Evolutionary conservation across 1,139 yeast species (phyloP), one percentile per base, ranked within the genome.

Genomic region (Oligophagozyma castellii): DNA sequence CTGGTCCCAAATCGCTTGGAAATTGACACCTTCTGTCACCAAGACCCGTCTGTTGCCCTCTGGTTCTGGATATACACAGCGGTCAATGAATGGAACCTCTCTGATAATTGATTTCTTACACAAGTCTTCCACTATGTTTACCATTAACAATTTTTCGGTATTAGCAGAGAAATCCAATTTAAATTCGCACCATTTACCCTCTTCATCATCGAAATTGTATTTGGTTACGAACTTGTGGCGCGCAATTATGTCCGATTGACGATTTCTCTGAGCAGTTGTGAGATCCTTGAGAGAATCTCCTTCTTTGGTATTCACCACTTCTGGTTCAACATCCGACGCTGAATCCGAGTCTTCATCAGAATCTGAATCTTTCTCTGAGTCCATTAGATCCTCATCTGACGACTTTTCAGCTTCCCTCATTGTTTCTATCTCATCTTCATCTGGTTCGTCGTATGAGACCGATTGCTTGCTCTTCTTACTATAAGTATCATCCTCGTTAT

Each of bases 11-110:
- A 92, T 83, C 36, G 95, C 93, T 48, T 66, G 67, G 70, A 92
- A 89, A 61, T 92, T 92, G 35, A 92, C 98, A 59, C 99, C 99
- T 58, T 92, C 99, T 15, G 99, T 89, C 34, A 93, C 80, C 46
- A 92, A 67, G 23, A 70, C 67, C 44, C 95, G 74, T 47, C 67
- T 67, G 27, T 73, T 68, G 39, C 74, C 73, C 36, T 69, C 77
- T 16, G 77, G 70, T 38, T 67, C 70, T 30, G 95, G 94, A 40
- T 79, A 84, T 43, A 89, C 63, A 67, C 96, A 86, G 58, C 98
- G 76, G 21, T 94, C 95, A 48, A 92, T 89, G 36, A 67, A 65
- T 34, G 93, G 81, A 40, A 84, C 77, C 59, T 92, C 95, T 49
- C 96, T 77, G 16, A 92, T 94, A 43, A 92, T 95, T 31, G 84